Conservation (phyloP, 2,329 filamentous ascomycete genomes). For the Xylaria sp. region DNA sequence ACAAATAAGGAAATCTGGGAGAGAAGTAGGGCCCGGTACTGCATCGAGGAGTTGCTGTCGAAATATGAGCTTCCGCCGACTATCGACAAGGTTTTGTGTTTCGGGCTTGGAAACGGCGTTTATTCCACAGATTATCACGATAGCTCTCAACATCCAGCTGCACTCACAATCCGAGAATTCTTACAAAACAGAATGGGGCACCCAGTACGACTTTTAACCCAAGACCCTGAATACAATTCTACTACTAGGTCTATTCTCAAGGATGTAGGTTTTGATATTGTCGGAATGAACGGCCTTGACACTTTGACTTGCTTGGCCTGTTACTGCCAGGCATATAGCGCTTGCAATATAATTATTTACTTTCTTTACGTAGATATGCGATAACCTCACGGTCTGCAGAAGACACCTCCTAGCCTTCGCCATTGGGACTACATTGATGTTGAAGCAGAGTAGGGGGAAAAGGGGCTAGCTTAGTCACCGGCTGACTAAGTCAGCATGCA, state of each 20-base stretch:
- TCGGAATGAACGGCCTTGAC: slow-evolving; percentile 4
- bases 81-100: slow-evolving; percentile 27
- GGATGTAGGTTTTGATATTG: slow-evolving; percentile 1
- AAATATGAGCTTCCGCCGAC: background rate
- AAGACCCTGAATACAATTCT: slow-evolving; percentile 4
- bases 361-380: too few species aligned
- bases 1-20: background rate
- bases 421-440: too few species aligned
- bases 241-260: slow-evolving; percentile 1
- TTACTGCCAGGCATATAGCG: too few species aligned
- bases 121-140: too few species aligned
- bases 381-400: too few species aligned
- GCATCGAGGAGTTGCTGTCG: background rate
- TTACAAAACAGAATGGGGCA: background rate
- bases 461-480: too few species aligned
- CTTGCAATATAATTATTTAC: too few species aligned
- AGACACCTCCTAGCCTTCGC: too few species aligned
- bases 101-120: slow-evolving; percentile 21
- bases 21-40: background rate
- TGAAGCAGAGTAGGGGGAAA: too few species aligned
- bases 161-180: background rate
- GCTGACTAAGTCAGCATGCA: too few species aligned
- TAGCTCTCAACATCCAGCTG: slow-evolving; percentile 8
- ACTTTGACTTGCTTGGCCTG: background rate
- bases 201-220: slow-evolving; percentile 7